Evolutionary conservation across 2,329 filamentous ascomycete species (phyloP).

Genomic region (Diaporthe sp.): DNA sequence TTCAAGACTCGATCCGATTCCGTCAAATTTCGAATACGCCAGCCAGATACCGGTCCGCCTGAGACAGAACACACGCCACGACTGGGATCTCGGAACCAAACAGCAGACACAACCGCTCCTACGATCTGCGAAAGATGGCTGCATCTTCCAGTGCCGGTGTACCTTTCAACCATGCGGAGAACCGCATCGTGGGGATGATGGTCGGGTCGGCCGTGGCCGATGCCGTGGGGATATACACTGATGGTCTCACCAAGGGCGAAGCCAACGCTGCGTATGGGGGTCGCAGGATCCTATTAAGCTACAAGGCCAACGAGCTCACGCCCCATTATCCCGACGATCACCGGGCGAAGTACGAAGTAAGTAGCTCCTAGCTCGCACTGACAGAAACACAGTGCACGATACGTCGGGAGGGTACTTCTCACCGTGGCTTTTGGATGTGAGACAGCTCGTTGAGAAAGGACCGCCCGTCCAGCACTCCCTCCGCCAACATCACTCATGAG

Average conservation of each 20-base stretch:
- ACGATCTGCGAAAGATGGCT: background rate
- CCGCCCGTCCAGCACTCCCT: background rate
- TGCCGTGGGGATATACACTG: background rate
- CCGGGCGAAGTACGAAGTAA: background rate
- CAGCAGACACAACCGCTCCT: background rate
- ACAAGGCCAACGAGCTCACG: background rate
- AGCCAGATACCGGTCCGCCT: background rate
- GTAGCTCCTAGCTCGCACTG: background rate
- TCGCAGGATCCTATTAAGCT: background rate
- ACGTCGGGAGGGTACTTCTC: background rate
- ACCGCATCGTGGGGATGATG: constrained; percentile 27
- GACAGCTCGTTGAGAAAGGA: background rate
- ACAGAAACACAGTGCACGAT: background rate
- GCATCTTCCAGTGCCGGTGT: background rate
- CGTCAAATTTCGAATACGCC: background rate
- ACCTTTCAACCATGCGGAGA: background rate
- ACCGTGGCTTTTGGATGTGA: background rate
- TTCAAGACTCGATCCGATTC: background rate
- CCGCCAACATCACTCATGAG: background rate
- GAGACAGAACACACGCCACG: background rate
- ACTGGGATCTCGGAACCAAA: too few species aligned
- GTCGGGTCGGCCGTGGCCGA: constrained; percentile 12
- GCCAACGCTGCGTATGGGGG: background rate
- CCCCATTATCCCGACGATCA: background rate
- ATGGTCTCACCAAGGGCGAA: background rate